Conservation (phyloP, 306 rosid genomes). For the Ormosia emarginata region DNA sequence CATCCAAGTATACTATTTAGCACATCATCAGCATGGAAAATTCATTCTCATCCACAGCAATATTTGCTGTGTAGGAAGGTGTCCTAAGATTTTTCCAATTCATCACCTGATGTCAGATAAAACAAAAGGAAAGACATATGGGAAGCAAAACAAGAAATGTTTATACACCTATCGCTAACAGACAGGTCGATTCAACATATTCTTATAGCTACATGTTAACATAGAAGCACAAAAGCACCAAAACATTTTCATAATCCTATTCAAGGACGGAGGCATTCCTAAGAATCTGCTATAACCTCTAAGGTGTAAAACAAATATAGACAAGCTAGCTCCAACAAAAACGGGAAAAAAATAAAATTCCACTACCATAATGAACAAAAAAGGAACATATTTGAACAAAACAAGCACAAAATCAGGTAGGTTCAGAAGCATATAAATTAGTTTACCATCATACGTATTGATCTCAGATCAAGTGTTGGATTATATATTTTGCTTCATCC, state of each 20-base stretch:
- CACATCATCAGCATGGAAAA: constrained; percentile 37
- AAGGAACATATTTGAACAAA: too few relatives aligned
- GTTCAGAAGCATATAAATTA: constrained; percentile 29
- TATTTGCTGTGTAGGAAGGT: constrained; percentile 45
- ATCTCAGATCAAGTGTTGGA: constrained; percentile 51
- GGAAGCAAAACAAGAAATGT: background rate
- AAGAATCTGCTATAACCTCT: too few relatives aligned
- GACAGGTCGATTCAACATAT: too few relatives aligned
- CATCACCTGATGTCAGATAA: constrained; percentile 31
- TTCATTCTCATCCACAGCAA: constrained; percentile 46
- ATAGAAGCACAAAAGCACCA: too few relatives aligned
- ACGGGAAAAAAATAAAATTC: too few relatives aligned
- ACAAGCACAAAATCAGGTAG: background rate
- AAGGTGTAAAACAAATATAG: too few relatives aligned
- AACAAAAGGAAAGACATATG: background rate
- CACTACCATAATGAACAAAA: too few relatives aligned
- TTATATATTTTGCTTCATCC: constrained; percentile 37
- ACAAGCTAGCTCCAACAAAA: too few relatives aligned
- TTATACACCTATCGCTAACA: too few relatives aligned
- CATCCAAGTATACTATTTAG: background rate
- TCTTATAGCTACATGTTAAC: too few relatives aligned
- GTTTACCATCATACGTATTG: constrained; percentile 14
- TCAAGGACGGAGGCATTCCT: too few relatives aligned
- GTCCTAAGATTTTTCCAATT: constrained; percentile 56
- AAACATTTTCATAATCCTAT: too few relatives aligned